Percentiles rank a stretch among this genome's conserved stretches.
These are phyloP conservation scores for Pyrenula aspistea DNA, from an alignment of 495 filamentous ascomycete genomes.

Conservation along the genomic window DNA sequence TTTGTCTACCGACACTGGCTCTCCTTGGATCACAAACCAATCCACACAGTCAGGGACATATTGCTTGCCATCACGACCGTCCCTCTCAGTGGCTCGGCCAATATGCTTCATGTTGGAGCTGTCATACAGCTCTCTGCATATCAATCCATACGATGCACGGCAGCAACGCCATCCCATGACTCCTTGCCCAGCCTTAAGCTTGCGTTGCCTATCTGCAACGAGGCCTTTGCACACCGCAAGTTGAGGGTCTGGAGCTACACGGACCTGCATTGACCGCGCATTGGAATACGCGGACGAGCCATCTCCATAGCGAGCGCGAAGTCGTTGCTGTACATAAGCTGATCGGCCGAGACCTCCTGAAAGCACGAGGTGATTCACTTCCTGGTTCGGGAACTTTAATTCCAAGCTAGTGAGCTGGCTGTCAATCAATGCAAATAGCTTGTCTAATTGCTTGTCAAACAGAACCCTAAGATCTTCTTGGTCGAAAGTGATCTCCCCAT, in stretches of 20 bases:
- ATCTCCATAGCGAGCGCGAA: conserved; percentile 11
- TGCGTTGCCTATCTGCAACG: conserved; percentile 41
- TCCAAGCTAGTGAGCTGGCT: conserved; percentile 16
- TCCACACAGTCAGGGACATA: conserved; percentile 41
- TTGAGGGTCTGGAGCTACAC: conserved; percentile 23
- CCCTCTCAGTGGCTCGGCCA: not conserved
- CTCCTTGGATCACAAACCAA: conserved; percentile 37
- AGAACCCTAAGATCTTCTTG: conserved; percentile 20
- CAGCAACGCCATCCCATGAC: conserved; percentile 36
- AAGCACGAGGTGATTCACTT: conserved; percentile 21
- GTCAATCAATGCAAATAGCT: conserved; percentile 24
- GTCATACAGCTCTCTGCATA: conserved; percentile 31
- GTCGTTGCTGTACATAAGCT: conserved; percentile 18
- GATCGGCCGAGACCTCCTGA: conserved; percentile 25
- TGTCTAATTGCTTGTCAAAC: conserved; percentile 27
- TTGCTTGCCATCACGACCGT: conserved; percentile 21
- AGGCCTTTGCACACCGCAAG: conserved; percentile 47
- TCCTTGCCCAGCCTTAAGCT: conserved; percentile 24
- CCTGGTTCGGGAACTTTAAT: conserved; percentile 12
- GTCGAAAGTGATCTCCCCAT: conserved; percentile 23
- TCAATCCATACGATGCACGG: conserved; percentile 42
- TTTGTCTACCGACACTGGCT: conserved; percentile 20
- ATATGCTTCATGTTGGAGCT: conserved; percentile 1
- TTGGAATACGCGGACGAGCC: conserved; percentile 1
- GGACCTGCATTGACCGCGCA: conserved; percentile 13